Evolutionary conservation across 257 asterid genomes (phyloP).

Genomic region (Salvia miltiorrhiza): DNA sequence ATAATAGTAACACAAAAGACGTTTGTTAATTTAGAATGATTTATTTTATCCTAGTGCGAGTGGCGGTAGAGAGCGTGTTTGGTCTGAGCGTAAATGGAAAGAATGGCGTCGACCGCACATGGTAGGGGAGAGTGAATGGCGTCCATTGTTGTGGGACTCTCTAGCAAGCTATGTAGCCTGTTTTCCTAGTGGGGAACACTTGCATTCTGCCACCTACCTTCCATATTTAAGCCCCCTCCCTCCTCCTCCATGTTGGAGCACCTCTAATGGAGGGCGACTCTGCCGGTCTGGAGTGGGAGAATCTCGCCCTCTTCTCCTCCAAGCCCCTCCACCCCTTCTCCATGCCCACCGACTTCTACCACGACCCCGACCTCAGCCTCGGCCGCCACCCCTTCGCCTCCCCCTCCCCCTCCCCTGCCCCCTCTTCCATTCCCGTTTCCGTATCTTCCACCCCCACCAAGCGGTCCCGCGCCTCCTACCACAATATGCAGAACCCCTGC

Average conservation of each 20-base stretch:
- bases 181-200: conserved; percentile 40
- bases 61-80: conserved; percentile 3
- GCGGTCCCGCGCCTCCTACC: conserved; percentile 35
- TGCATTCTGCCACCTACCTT: conserved; percentile 33
- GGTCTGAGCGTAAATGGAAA: conserved; percentile 26
- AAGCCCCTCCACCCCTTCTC: conserved; percentile 9
- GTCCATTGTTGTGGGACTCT: conserved; percentile 21
- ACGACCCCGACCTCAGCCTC: conserved; percentile 17
- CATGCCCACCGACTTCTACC: no score
- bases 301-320: conserved; percentile 19
- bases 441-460: conserved; percentile 28
- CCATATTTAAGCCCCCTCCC: background rate
- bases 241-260: background rate
- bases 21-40: no score
- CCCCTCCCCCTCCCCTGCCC: background rate
- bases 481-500: conserved; percentile 43
- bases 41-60: no score
- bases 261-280: conserved; percentile 16
- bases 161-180: conserved; percentile 31
- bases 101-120: conserved; percentile 28
- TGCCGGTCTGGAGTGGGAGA: conserved; percentile 29
- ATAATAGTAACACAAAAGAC: no score
- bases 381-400: conserved; percentile 17
- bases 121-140: conserved; percentile 19
- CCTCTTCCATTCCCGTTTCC: conserved; percentile 16